phyloP scores from a whole-genome alignment of 495 filamentous ascomycete genomes.

The Aspergillus ostianus region DNA sequence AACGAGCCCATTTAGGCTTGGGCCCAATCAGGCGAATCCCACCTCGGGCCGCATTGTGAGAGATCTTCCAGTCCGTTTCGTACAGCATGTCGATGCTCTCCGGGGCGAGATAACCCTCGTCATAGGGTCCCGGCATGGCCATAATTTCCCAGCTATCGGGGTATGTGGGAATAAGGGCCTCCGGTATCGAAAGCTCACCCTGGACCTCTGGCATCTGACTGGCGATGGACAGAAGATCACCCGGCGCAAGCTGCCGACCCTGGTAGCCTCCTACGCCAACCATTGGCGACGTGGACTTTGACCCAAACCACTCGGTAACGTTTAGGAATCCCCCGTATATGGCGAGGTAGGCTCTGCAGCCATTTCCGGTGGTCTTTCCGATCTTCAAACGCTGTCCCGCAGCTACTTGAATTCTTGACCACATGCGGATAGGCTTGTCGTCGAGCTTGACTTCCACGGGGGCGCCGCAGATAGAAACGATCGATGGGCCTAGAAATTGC shows the following conservation, averaged over 20 bases:
- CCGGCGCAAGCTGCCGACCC: conserved; percentile 51
- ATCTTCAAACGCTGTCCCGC: conserved; percentile 55
- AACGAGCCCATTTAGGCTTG: conserved; percentile 52
- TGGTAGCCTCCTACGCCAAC: conserved; percentile 59
- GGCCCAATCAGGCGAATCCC: conserved; percentile 59
- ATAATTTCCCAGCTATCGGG: conserved; percentile 46
- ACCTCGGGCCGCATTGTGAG: conserved; percentile 57
- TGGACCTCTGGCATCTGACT: conserved; percentile 27
- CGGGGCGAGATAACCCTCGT: conserved; percentile 50
- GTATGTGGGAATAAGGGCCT: conserved; percentile 43
- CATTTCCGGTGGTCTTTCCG: conserved; percentile 48
- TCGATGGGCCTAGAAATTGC: conserved; percentile 46
- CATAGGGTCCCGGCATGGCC: conserved; percentile 57
- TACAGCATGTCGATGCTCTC: conserved; percentile 57
- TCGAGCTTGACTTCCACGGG: conserved; percentile 48
- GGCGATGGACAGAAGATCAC: conserved; percentile 48
- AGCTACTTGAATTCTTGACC: conserved; percentile 49
- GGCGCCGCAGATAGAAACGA: conserved; percentile 55
- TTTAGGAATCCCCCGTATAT: conserved; percentile 55
- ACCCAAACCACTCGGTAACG: conserved; percentile 56
- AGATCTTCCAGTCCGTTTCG: conserved; percentile 53
- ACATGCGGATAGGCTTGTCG: conserved; percentile 47
- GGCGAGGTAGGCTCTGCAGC: conserved; percentile 58
- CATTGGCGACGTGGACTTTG: conserved; percentile 56
- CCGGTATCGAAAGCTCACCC: conserved; percentile 32